These are phyloP conservation scores for Conringia planisiliqua DNA, from an alignment of 345 rosid genomes.

Conservation along the genomic window DNA sequence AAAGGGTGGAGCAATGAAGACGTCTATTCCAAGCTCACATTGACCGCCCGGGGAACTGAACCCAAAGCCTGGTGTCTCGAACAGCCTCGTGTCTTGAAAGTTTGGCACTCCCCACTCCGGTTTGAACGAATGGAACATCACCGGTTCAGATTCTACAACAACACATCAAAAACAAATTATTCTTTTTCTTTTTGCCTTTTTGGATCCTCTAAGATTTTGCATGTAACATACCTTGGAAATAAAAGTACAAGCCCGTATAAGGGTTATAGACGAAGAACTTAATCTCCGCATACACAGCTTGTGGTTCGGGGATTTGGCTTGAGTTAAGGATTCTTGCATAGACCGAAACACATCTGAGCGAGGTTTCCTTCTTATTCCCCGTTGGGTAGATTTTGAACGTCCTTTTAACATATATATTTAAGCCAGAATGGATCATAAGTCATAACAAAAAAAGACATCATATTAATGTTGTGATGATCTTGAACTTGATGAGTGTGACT, in stretches of 20 bases:
- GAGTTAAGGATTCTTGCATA: slow-evolving; percentile 7
- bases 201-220: not conserved
- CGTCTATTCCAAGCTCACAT: slow-evolving; percentile 20
- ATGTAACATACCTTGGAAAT: not conserved
- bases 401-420: not conserved
- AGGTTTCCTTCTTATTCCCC: not conserved
- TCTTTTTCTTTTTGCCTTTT: too few species aligned
- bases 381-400: slow-evolving; percentile 20
- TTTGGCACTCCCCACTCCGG: not conserved
- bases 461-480: not conserved
- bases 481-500: not conserved
- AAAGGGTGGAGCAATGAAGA: slow-evolving; percentile 10
- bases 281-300: slow-evolving; percentile 11
- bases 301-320: not conserved
- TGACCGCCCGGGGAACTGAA: not conserved
- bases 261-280: not conserved
- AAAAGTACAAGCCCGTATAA: not conserved
- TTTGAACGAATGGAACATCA: not conserved
- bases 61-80: not conserved
- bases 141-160: not conserved
- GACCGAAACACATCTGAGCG: not conserved
- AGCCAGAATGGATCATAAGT: not conserved
- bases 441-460: not conserved
- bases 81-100: not conserved
- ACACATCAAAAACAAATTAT: not conserved